phyloP scores from a whole-genome alignment of 345 rosid genomes.

The Melastoma malabathricum region DNA sequence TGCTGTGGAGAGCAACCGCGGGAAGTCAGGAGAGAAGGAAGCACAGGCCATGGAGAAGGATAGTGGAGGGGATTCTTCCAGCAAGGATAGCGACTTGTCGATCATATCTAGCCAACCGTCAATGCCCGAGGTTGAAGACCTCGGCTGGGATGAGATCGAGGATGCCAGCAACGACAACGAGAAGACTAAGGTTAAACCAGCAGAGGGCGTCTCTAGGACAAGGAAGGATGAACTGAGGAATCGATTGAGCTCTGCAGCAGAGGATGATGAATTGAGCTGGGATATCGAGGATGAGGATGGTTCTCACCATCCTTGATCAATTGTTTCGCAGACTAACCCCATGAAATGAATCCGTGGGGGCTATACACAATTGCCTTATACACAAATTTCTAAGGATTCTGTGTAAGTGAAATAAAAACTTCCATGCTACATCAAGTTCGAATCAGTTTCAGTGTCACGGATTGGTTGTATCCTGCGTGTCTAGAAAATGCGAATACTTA shows the following conservation, averaged over 20 bases:
- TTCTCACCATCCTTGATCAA: too few relatives aligned
- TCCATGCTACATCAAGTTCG: too few relatives aligned
- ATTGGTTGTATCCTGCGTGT: too few relatives aligned
- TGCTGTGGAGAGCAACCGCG: background rate
- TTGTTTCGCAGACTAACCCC: too few relatives aligned
- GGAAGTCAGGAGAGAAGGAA: slow-evolving; percentile 9
- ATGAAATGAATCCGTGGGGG: too few relatives aligned
- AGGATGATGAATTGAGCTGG: slow-evolving; percentile 73
- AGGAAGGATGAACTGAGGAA: slow-evolving; percentile 34
- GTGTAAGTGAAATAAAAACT: too few relatives aligned
- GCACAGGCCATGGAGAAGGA: slow-evolving; percentile 20
- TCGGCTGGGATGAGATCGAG: slow-evolving; percentile 81
- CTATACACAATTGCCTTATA: too few relatives aligned
- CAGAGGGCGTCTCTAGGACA: slow-evolving; percentile 10
- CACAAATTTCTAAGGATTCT: too few relatives aligned
- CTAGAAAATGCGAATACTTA: too few relatives aligned
- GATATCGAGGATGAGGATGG: slow-evolving; percentile 62
- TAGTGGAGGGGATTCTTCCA: slow-evolving; percentile 18
- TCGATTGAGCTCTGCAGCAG: slow-evolving; percentile 33
- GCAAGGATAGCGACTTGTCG: slow-evolving; percentile 54
- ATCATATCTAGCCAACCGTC: slow-evolving; percentile 50
- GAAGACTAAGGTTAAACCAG: slow-evolving; percentile 8
- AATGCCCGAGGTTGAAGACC: slow-evolving; percentile 43
- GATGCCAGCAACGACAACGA: slow-evolving; percentile 38
- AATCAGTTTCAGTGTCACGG: too few relatives aligned